phyloP scores from a whole-genome alignment of 169 alveolate genomes.

The Plasmodium billcollinsi region DNA sequence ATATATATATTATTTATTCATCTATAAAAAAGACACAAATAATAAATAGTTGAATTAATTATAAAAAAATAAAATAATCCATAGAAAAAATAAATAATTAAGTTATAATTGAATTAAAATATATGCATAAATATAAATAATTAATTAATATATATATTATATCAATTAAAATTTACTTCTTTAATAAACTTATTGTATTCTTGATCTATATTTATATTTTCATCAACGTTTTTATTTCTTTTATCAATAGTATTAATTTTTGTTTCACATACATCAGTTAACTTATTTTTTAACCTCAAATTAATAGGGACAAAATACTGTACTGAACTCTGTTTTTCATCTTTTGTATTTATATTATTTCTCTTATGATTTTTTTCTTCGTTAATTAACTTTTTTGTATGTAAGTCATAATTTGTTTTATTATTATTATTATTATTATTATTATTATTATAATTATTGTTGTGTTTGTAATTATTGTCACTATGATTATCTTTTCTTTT shows the following conservation, averaged over 20 bases:
- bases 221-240: slow-evolving; percentile 4
- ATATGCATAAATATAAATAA: background rate
- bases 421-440: slow-evolving; percentile 10
- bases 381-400: background rate
- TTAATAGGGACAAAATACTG: slow-evolving; percentile 73
- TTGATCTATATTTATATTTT: slow-evolving; percentile 37
- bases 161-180: slow-evolving; percentile 56
- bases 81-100: background rate
- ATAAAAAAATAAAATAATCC: background rate
- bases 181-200: slow-evolving; percentile 66
- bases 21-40: background rate
- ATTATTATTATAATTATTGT: background rate
- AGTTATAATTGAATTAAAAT: background rate
- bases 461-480: slow-evolving; percentile 15
- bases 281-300: slow-evolving; percentile 65
- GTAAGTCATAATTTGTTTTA: slow-evolving; percentile 9
- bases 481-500: background rate
- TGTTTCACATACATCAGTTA: slow-evolving; percentile 60
- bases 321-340: background rate
- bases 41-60: background rate
- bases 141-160: background rate
- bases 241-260: slow-evolving; percentile 36
- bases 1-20: background rate
- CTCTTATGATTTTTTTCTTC: background rate
- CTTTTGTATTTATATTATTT: slow-evolving; percentile 4